A percentile compares a stretch with the other conserved stretches of the same genome.
These are phyloP conservation scores for Trichosporon coremiiforme DNA, from an alignment of 1,284 basidiomycete genomes.

Conservation along the genomic window DNA sequence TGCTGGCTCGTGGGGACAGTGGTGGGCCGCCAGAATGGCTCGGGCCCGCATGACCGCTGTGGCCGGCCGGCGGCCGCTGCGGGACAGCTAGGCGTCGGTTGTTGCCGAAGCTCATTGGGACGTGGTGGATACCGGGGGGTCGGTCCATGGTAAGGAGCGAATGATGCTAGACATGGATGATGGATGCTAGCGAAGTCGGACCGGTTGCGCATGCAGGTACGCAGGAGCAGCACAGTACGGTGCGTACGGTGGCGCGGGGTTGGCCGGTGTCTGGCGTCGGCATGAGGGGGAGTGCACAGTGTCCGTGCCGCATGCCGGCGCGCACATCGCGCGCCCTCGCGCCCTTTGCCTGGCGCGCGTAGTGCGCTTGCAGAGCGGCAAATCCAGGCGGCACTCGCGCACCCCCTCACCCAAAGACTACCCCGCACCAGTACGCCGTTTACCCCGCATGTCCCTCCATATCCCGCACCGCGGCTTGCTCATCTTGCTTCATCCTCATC, in stretches of 20 bases:
- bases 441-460: not conserved
- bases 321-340: too few relatives aligned
- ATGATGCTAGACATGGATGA: not conserved
- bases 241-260: too few relatives aligned
- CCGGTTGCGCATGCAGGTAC: not conserved
- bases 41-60: not conserved
- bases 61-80: not conserved
- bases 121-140: not conserved
- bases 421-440: not conserved
- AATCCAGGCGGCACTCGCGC: not conserved
- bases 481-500: not conserved
- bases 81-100: constrained; percentile 1
- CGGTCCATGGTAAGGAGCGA: constrained; percentile 9
- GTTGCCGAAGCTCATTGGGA: not conserved
- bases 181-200: not conserved
- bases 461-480: not conserved
- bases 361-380: constrained; percentile 1
- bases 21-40: not conserved
- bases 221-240: not conserved
- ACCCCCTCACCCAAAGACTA: not conserved
- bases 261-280: not conserved
- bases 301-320: not conserved
- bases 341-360: not conserved
- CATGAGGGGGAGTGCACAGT: not conserved
- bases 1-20: not conserved